A percentile compares a stretch with the other conserved stretches of the same genome.
Conservation (phyloP, 225 moss, liverwort and hornwort genomes). For the Ulota crispa region DNA sequence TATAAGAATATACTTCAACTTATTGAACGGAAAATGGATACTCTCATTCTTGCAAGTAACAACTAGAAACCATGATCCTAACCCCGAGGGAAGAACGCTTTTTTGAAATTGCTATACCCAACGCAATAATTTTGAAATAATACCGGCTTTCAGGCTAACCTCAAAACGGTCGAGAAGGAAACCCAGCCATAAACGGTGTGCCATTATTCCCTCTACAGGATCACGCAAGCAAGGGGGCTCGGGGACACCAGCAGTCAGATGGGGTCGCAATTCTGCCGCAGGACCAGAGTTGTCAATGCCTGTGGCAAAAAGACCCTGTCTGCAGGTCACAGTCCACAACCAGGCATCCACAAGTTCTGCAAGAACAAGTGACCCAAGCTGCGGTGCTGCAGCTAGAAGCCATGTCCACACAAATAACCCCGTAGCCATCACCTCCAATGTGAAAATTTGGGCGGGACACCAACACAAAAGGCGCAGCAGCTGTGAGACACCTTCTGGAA, state of each 20-base stretch:
- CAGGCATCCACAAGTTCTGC: constrained; percentile 93
- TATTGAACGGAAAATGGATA: background rate
- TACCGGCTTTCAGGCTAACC: constrained; percentile 44
- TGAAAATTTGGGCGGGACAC: constrained; percentile 91
- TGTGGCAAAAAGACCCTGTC: constrained; percentile 66
- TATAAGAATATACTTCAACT: background rate
- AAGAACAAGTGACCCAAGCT: constrained; percentile 68
- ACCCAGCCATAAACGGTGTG: constrained; percentile 83
- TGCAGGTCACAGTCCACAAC: constrained; percentile 80
- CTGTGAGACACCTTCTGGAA: constrained; percentile 62
- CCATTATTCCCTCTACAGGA: constrained; percentile 69
- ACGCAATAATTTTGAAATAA: background rate
- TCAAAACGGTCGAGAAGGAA: constrained; percentile 87
- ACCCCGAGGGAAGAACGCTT: background rate
- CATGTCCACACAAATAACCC: constrained; percentile 92
- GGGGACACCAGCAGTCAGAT: constrained; percentile 65
- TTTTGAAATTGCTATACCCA: background rate
- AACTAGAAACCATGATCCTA: background rate
- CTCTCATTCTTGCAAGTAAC: background rate
- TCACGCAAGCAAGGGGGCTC: constrained; percentile 42
- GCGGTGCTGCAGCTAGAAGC: constrained; percentile 82
- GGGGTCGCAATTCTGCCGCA: constrained; percentile 64
- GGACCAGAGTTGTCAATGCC: constrained; percentile 71
- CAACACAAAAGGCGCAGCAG: constrained; percentile 83
- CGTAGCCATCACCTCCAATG: constrained; percentile 77